Evolutionary conservation across 768 basidiomycete genomes (phyloP).

Genomic region (Tylopilus vinaceipallidus): DNA sequence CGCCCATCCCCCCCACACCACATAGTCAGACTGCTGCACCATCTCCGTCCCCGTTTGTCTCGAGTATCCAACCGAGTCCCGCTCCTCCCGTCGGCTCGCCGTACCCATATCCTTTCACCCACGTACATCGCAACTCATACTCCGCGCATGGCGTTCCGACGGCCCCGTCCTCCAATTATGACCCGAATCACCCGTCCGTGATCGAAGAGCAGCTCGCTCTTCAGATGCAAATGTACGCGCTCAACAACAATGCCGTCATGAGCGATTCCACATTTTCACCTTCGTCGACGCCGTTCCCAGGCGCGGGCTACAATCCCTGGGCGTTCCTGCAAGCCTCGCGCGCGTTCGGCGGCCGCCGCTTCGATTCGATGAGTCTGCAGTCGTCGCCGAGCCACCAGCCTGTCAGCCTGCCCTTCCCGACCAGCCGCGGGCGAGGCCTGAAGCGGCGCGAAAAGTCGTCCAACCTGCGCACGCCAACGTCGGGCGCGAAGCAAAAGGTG

Average conservation of each 20-base stretch:
- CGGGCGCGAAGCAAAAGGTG: slow-evolving; percentile 25
- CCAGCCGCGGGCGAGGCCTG: slow-evolving; percentile 43
- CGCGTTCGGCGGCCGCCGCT: slow-evolving; percentile 43
- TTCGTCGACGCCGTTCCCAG: slow-evolving; percentile 70
- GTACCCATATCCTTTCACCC: slow-evolving; percentile 75
- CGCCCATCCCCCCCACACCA: slow-evolving; percentile 78
- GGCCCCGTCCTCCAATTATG: slow-evolving; percentile 40
- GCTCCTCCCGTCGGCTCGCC: slow-evolving; percentile 66
- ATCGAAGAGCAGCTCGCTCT: slow-evolving; percentile 70
- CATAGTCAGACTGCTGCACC: slow-evolving; percentile 73
- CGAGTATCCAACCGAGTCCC: slow-evolving; percentile 52
- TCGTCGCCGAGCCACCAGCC: slow-evolving; percentile 35
- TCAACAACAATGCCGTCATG: slow-evolving; percentile 60
- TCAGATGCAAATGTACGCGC: slow-evolving; percentile 78
- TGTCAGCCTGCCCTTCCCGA: slow-evolving; percentile 45
- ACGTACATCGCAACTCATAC: slow-evolving; percentile 57
- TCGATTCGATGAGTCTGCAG: slow-evolving; percentile 58
- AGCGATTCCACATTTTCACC: slow-evolving; percentile 79
- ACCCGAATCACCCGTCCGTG: slow-evolving; percentile 43
- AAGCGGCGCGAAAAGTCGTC: slow-evolving; percentile 43
- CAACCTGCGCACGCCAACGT: slow-evolving; percentile 31
- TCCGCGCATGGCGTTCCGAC: slow-evolving; percentile 39
- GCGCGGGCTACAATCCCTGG: slow-evolving; percentile 66
- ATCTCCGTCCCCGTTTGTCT: slow-evolving; percentile 65
- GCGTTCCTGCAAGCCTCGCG: slow-evolving; percentile 61